phyloP scores from a whole-genome alignment of 129 eudicot genomes.

The Flaveria sonorensis region DNA sequence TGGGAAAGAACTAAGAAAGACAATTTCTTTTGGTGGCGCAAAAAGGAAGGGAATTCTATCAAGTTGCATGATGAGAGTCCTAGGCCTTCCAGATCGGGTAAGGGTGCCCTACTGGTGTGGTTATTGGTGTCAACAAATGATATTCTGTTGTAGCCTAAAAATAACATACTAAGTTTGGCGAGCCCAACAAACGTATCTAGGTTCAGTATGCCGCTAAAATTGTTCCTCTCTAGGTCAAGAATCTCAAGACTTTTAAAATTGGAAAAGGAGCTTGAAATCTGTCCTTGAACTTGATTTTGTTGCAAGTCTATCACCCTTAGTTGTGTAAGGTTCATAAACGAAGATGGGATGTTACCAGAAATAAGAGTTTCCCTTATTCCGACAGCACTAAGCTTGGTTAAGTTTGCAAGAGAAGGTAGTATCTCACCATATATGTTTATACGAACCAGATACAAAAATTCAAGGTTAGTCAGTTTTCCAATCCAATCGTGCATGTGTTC shows the following conservation, averaged over 20 bases:
- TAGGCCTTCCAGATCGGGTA: neutral
- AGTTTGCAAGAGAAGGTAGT: constrained; percentile 32
- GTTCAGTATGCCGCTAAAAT: constrained; percentile 30
- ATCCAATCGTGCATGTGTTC: constrained; percentile 18
- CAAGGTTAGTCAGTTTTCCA: constrained; percentile 22
- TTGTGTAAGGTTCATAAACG: constrained; percentile 25
- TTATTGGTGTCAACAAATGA: neutral
- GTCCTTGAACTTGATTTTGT: neutral
- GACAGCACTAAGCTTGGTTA: constrained; percentile 24
- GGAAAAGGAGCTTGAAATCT: constrained; percentile 1
- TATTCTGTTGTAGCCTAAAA: neutral
- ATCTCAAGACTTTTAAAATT: neutral
- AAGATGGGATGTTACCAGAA: constrained; percentile 26
- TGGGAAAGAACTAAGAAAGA: neutral
- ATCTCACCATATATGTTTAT: constrained; percentile 21
- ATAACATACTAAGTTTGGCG: neutral
- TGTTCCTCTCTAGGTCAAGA: neutral
- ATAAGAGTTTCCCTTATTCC: neutral
- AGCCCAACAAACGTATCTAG: constrained; percentile 13
- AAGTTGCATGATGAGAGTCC: neutral
- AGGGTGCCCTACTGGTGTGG: neutral
- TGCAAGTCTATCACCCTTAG: neutral
- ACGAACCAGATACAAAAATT: neutral
- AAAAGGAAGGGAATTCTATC: neutral
- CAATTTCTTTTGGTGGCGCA: neutral